phyloP scores from a whole-genome alignment of 441 rosid species.

The Adansonia rubrostipa region DNA sequence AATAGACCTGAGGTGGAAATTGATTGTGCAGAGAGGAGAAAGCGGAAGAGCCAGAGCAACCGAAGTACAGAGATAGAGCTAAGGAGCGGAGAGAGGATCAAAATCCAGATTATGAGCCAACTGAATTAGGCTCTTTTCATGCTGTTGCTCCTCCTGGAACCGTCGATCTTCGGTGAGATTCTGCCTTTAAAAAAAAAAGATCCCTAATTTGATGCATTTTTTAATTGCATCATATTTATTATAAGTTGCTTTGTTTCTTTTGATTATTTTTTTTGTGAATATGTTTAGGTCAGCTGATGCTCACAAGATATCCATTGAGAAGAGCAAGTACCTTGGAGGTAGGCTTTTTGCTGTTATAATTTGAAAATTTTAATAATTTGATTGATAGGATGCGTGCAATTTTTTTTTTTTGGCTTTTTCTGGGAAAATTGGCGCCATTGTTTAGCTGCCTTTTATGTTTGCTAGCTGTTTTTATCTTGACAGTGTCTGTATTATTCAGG shows the following conservation, averaged over 20 bases:
- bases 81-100: slow-evolving; percentile 97
- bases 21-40: slow-evolving; percentile 75
- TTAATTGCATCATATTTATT: background rate
- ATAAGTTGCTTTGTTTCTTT: background rate
- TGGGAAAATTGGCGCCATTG: background rate
- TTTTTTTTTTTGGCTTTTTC: background rate
- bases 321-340: slow-evolving; percentile 99
- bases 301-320: slow-evolving; percentile 83
- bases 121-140: slow-evolving; percentile 85
- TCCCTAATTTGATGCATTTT: background rate
- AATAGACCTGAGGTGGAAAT: background rate
- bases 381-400: background rate
- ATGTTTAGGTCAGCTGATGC: slow-evolving; percentile 70
- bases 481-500: slow-evolving; percentile 43
- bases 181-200: background rate
- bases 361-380: background rate
- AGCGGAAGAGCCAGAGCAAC: slow-evolving; percentile 74
- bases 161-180: slow-evolving; percentile 59
- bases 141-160: slow-evolving; percentile 97
- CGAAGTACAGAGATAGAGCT: slow-evolving; percentile 89
- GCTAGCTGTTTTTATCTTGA: slow-evolving; percentile 4
- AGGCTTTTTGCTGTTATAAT: background rate
- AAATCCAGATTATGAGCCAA: slow-evolving; percentile 89
- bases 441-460: background rate
- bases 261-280: background rate